Base-by-base conservation (phyloP, 2,329 filamentous ascomycete genomes). In the Alternaria sp. region DNA sequence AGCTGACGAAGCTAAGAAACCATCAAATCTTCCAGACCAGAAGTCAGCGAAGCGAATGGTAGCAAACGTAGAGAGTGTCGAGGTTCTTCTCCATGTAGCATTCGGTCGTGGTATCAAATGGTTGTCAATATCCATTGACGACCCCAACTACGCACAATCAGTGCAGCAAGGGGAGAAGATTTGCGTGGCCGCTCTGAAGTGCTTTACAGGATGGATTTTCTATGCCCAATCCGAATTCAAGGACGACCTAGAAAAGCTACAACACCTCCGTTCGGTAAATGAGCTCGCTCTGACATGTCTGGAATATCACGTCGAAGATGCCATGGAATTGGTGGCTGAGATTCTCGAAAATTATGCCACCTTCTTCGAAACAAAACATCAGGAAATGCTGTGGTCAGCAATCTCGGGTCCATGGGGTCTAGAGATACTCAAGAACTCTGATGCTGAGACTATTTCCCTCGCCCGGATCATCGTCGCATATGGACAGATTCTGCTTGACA, bases 151-250 rank as follows among this genome's bases (percentile, higher is more conserved):
- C 51, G 63, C 66, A 16, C 52, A 70, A 6, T 64, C 62, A 4
- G 49, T 69, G 36, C 68, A 74, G 28, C 57, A 66, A 36, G 76
- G 76, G 42, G 75, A 78, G 51, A 73, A 71, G 52, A 68, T 78
- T 1, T 76, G 75, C 49, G 54, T 67, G 26, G 69, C 75, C 39
- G 79, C 75, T 32, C 62, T 78, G 28, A 70, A 70, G 42, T 73
- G 70, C 64, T 81, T 78, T 63, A 69, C 66, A 36, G 85, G 89
- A 5, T 94, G 91, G 91, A 85, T 93, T 32, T 84, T 87, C 67
- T 93, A 93, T 71, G 89, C 88, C 5, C 90, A 93, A 69, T 85
- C 87, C 34, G 83, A 86, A 28, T 87, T 88, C 51, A 80, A 85
- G 3, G 83, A 85, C 46, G 84, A 86, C 34, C 84, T 84, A 16